Evolutionary conservation across 441 rosid species (phyloP).

Genomic region (Populus tomentosa): DNA sequence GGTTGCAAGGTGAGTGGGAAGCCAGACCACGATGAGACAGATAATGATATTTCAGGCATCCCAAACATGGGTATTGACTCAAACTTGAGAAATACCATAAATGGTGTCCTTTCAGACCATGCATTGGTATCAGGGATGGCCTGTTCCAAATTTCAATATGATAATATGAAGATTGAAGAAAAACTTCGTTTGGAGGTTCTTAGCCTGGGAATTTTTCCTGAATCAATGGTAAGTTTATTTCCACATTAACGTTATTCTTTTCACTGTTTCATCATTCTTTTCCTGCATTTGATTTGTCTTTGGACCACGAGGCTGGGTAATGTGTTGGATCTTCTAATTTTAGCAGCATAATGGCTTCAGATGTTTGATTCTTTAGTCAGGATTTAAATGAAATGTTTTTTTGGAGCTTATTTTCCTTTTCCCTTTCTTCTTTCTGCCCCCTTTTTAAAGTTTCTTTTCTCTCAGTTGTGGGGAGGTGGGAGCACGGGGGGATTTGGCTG

Average conservation of each 20-base stretch:
- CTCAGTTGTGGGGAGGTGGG: not conserved
- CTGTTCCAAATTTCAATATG: slow-evolving; percentile 57
- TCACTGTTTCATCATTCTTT: not conserved
- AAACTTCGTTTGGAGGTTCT: slow-evolving; percentile 75
- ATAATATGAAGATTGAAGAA: slow-evolving; percentile 57
- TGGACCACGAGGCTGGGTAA: not conserved
- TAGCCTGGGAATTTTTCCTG: slow-evolving; percentile 77
- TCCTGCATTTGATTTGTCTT: not conserved
- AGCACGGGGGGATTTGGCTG: not conserved
- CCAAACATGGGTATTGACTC: slow-evolving; percentile 37
- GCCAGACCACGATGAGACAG: slow-evolving; percentile 43
- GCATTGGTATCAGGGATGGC: slow-evolving; percentile 28
- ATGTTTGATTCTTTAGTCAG: slow-evolving; percentile 1
- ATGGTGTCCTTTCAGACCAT: slow-evolving; percentile 46
- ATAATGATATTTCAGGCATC: slow-evolving; percentile 37
- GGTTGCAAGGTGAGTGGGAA: slow-evolving; percentile 51
- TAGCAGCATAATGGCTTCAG: not conserved
- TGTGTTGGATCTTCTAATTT: not conserved
- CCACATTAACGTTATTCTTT: not conserved
- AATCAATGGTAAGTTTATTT: slow-evolving; percentile 53
- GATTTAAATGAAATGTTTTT: not conserved
- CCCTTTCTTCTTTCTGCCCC: not conserved
- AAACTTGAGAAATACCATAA: slow-evolving; percentile 33
- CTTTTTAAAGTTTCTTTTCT: not conserved
- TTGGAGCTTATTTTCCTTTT: slow-evolving; percentile 5